Conservation (phyloP, 768 basidiomycete genomes). For the Cantharellus cinnabarinus region DNA sequence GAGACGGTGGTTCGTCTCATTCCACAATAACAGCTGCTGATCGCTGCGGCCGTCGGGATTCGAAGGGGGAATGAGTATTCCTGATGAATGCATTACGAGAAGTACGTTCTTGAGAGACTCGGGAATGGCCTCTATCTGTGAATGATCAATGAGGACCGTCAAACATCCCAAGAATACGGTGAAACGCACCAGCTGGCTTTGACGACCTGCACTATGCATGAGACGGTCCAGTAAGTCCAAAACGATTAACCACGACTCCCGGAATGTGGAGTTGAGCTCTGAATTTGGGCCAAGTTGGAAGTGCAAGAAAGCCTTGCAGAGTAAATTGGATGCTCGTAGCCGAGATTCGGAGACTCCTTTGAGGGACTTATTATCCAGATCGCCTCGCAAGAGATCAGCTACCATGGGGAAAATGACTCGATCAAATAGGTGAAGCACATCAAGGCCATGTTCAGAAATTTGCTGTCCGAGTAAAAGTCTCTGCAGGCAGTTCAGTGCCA, state of each 20-base stretch:
- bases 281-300: conserved; percentile 23
- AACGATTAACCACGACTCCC: conserved; percentile 71
- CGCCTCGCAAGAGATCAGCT: conserved; percentile 75
- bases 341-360: conserved; percentile 83
- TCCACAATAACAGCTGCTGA: conserved; percentile 57
- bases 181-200: conserved; percentile 50
- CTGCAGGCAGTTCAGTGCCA: conserved; percentile 60
- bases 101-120: conserved; percentile 95
- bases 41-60: conserved; percentile 31
- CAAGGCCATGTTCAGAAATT: conserved; percentile 25
- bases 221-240: conserved; percentile 74
- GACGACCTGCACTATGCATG: conserved; percentile 60
- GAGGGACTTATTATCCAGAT: conserved; percentile 58
- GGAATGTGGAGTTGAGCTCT: conserved; percentile 27
- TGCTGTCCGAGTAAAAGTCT: conserved; percentile 67
- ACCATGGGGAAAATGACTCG: conserved; percentile 76
- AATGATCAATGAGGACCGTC: not conserved
- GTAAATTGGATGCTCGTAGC: conserved; percentile 63
- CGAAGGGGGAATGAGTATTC: conserved; percentile 50
- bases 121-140: conserved; percentile 79
- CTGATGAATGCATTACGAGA: conserved; percentile 84
- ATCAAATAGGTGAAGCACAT: conserved; percentile 74
- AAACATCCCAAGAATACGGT: conserved; percentile 15
- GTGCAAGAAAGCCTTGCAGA: conserved; percentile 93
- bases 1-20: conserved; percentile 63